phyloP scores from a whole-genome alignment of 352 stramenopile genomes.

The Globisporangium paddicum region DNA sequence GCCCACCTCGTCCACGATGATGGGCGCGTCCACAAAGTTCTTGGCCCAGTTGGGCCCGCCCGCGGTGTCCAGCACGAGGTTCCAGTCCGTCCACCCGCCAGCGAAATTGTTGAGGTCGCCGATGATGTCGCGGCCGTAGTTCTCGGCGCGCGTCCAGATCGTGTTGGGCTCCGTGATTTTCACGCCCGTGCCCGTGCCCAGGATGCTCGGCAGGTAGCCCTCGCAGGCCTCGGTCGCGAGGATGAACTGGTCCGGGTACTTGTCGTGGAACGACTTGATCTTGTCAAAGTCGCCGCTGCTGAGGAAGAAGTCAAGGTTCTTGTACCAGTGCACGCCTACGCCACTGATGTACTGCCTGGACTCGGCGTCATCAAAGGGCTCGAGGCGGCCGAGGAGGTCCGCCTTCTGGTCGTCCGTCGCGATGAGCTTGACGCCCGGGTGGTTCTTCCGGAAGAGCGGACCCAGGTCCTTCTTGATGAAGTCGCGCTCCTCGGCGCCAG shows the following conservation, averaged over 20 bases:
- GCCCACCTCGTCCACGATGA: constrained; percentile 39
- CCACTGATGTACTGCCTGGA: constrained; percentile 76
- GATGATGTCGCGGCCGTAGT: constrained; percentile 77
- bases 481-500: constrained; percentile 34
- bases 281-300: constrained; percentile 47
- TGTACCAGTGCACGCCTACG: constrained; percentile 87
- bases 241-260: constrained; percentile 71
- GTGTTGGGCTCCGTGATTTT: constrained; percentile 38
- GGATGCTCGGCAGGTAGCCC: constrained; percentile 33
- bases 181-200: constrained; percentile 28
- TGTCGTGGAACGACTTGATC: constrained; percentile 43
- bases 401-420: constrained; percentile 82
- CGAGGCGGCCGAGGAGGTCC: too few species aligned
- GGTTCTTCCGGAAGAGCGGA: constrained; percentile 48
- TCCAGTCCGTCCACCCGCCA: constrained; percentile 80
- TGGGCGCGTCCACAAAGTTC: constrained; percentile 64
- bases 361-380: constrained; percentile 33
- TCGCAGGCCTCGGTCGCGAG: constrained; percentile 78
- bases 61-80: constrained; percentile 51
- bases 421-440: constrained; percentile 83
- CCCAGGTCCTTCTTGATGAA: constrained; percentile 84
- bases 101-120: constrained; percentile 71
- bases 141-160: constrained; percentile 59
- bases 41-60: constrained; percentile 71
- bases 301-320: constrained; percentile 40